phyloP scores from a whole-genome alignment of 1,139 yeast species.

The Diutina neorugosa region DNA sequence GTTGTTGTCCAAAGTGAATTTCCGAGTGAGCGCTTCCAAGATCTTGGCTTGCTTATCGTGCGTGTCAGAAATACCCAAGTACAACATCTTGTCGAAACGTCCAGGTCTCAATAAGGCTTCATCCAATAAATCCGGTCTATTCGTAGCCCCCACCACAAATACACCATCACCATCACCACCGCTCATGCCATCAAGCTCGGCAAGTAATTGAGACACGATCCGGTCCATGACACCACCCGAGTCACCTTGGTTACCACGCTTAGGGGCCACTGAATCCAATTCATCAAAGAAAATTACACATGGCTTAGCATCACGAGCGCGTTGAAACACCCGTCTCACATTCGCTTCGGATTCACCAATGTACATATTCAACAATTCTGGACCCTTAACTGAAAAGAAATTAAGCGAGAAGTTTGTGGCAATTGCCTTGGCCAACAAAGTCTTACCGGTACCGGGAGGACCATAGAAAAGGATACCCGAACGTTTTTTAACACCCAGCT shows the following conservation, averaged over 20 bases:
- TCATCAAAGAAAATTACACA: conserved; percentile 97
- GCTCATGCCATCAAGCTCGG: conserved; percentile 95
- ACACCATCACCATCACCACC: conserved; percentile 78
- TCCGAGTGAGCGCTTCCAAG: conserved; percentile 78
- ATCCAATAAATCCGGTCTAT: conserved; percentile 87
- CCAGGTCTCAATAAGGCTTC: conserved; percentile 94
- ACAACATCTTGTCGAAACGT: conserved; percentile 87
- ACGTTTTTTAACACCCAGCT: conserved; percentile 81
- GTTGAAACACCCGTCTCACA: conserved; percentile 85
- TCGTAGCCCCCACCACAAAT: conserved; percentile 95
- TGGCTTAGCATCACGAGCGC: conserved; percentile 91
- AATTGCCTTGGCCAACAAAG: conserved; percentile 87
- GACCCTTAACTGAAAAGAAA: conserved; percentile 93
- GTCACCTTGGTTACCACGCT: conserved; percentile 96
- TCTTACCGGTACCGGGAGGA: conserved; percentile 97
- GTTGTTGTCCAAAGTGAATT: conserved; percentile 50
- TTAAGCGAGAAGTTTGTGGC: conserved; percentile 90
- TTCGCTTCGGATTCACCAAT: conserved; percentile 98
- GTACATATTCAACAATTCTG: conserved; percentile 90
- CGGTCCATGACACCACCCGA: conserved; percentile 99
- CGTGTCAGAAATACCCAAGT: conserved; percentile 86
- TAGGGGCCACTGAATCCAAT: conserved; percentile 94
- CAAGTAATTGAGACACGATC: conserved; percentile 86
- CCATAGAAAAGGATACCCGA: conserved; percentile 93
- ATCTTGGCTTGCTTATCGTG: conserved; percentile 81